Evolutionary conservation across 164 flowering plant genomes (phyloP).

Genomic region (Vitis labrusca): DNA sequence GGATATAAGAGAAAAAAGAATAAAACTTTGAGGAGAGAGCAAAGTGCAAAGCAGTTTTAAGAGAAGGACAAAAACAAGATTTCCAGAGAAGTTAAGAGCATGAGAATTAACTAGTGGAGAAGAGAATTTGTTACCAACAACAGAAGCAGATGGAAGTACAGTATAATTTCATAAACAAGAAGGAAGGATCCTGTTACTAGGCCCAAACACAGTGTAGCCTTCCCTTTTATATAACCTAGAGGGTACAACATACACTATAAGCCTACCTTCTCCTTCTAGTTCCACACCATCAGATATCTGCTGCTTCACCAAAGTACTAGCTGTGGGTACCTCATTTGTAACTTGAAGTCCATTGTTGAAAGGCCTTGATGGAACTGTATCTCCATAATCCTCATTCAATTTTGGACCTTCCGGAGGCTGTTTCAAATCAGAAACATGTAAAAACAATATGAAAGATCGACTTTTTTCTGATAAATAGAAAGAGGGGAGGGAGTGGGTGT

Average conservation of each 20-base stretch:
- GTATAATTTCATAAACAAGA: no score
- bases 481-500: not conserved
- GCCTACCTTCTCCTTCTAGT: constrained; percentile 45
- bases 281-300: constrained; percentile 24
- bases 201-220: no score
- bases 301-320: constrained; percentile 24
- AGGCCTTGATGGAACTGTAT: constrained; percentile 81
- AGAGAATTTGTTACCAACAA: no score
- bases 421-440: constrained; percentile 12
- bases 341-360: constrained; percentile 28
- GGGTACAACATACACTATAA: not conserved
- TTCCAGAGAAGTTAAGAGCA: no score
- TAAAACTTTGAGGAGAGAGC: no score
- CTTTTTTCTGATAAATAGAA: not conserved
- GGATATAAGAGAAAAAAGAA: no score
- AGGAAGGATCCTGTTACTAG: no score
- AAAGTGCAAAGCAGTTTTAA: no score
- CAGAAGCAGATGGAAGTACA: no score
- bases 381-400: constrained; percentile 70
- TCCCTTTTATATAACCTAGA: no score
- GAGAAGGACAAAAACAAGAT: no score
- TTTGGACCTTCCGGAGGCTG: constrained; percentile 46
- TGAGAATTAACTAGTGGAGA: no score
- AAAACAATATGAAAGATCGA: not conserved
- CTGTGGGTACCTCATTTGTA: constrained; percentile 21